These are phyloP conservation scores for Isoetes taiwanensis DNA, from an alignment of 75 land plant species.

Conservation along the genomic window DNA sequence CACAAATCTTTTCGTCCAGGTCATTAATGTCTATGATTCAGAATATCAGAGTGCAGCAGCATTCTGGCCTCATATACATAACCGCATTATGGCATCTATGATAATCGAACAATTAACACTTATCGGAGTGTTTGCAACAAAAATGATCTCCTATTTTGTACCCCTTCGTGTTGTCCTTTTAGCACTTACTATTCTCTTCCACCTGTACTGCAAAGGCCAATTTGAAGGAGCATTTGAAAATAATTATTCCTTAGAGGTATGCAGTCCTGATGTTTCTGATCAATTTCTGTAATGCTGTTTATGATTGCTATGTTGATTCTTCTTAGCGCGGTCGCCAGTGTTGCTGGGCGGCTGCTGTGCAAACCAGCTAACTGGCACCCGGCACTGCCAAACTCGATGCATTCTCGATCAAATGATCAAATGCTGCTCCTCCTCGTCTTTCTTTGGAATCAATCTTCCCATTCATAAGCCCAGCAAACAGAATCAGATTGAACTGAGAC, in stretches of 20 bases:
- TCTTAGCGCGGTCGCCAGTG: too few relatives aligned
- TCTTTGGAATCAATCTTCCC: too few relatives aligned
- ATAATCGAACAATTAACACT: constrained; percentile 49
- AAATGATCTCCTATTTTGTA: constrained; percentile 27
- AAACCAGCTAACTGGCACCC: too few relatives aligned
- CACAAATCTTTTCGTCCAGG: constrained; percentile 19
- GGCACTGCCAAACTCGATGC: too few relatives aligned
- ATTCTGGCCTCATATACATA: constrained; percentile 69
- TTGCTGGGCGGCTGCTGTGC: too few relatives aligned
- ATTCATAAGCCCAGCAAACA: too few relatives aligned
- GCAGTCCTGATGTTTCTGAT: constrained; percentile 8
- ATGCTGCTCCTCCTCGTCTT: too few relatives aligned
- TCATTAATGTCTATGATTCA: constrained; percentile 66
- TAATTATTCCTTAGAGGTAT: constrained; percentile 51
- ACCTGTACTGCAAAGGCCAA: constrained; percentile 45
- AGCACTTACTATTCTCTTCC: constrained; percentile 40
- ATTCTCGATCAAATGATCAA: too few relatives aligned
- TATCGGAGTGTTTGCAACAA: constrained; percentile 45
- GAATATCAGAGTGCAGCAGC: constrained; percentile 75
- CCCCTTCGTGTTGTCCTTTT: constrained; percentile 43
- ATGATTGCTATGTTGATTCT: too few relatives aligned
- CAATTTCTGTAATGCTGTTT: too few relatives aligned
- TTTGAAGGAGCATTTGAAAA: constrained; percentile 47
- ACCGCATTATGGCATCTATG: constrained; percentile 46
- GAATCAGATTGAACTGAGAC: too few relatives aligned